These are phyloP conservation scores for Tilletia indica DNA, from an alignment of 1,284 basidiomycete species.

Conservation along the genomic window DNA sequence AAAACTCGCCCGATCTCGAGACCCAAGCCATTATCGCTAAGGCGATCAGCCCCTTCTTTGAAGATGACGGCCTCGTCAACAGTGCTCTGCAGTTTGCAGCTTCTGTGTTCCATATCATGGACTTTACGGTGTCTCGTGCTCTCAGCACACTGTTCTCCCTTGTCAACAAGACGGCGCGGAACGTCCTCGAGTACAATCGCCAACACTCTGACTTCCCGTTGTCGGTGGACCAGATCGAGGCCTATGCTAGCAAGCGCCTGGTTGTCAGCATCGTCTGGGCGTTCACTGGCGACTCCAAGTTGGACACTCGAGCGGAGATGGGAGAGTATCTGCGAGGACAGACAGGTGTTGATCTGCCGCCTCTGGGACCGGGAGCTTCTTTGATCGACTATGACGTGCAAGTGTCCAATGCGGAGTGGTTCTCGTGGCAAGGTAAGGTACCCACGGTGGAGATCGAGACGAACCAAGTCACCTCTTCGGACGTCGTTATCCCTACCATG, in stretches of 20 bases:
- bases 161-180: slow-evolving; percentile 91
- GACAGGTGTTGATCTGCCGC: slow-evolving; percentile 85
- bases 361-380: slow-evolving; percentile 68
- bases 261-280: slow-evolving; percentile 94
- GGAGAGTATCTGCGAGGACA: slow-evolving; percentile 81
- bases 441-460: slow-evolving; percentile 96
- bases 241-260: slow-evolving; percentile 86
- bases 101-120: slow-evolving; percentile 94
- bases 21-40: slow-evolving; percentile 75
- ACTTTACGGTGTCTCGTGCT: slow-evolving; percentile 87
- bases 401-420: slow-evolving; percentile 71
- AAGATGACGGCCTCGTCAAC: slow-evolving; percentile 70
- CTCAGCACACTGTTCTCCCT: slow-evolving; percentile 95
- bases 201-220: slow-evolving; percentile 95
- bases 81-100: slow-evolving; percentile 76
- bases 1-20: slow-evolving; percentile 62
- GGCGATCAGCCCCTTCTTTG: slow-evolving; percentile 62
- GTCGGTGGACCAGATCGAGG: slow-evolving; percentile 74
- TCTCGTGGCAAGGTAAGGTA: slow-evolving; percentile 77
- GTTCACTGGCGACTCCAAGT: slow-evolving; percentile 90
- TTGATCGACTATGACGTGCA: slow-evolving; percentile 96
- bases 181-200: slow-evolving; percentile 89
- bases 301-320: slow-evolving; percentile 83
- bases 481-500: slow-evolving; percentile 96
- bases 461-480: slow-evolving; percentile 88